Base-by-base conservation (phyloP, 352 stramenopile genomes). In the Pythium aristosporum region DNA sequence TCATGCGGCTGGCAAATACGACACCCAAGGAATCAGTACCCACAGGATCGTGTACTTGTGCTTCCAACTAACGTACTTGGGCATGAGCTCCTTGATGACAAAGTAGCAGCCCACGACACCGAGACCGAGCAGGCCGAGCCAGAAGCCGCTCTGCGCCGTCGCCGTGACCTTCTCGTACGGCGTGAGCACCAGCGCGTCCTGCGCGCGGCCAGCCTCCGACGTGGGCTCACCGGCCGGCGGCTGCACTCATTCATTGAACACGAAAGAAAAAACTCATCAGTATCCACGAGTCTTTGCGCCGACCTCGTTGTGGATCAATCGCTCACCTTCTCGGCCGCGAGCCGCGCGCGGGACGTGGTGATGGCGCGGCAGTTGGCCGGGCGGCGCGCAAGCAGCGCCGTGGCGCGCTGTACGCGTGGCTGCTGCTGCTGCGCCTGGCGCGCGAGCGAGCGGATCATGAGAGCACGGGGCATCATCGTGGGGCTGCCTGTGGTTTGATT, bases 141-240 rank as follows among this genome's bases (percentile, higher is more conserved):
- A 98, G 70, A 98, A 88, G 47, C 82, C 82, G 18, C 96, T 77
- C 28, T 89, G 90, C 34, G 86, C 89, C 9, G 86, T 96, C 11
- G 86, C 95, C 23, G 92, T 94, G 23, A 98, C 93, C 71, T 98
- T 98, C 83, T 98, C 77, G 32, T 97, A 97, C 16, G 95, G 93
- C 49, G 93, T 97, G 56, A 98, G 80, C 43, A 98, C 87, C 48
- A 94, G 75, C 41, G 85, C 85, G 50, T 94, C 85, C 63, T 84
- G 69, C 18, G 79, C 43, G 12, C 23, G 23, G 15, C 56, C 63
- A 13, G 48, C 62, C 47, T 85, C 83, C 36, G 85, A 68, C 44
- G 76, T 74, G 10, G 43, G 34, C 41, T 88, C 80, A 44, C 68
- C 59, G 13, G 51, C 68, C 42, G 58, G 58, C 28, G 58, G 58